Evolutionary conservation across 2,329 filamentous ascomycete species (phyloP).

Genomic region (Cladosporium cucumerinum): DNA sequence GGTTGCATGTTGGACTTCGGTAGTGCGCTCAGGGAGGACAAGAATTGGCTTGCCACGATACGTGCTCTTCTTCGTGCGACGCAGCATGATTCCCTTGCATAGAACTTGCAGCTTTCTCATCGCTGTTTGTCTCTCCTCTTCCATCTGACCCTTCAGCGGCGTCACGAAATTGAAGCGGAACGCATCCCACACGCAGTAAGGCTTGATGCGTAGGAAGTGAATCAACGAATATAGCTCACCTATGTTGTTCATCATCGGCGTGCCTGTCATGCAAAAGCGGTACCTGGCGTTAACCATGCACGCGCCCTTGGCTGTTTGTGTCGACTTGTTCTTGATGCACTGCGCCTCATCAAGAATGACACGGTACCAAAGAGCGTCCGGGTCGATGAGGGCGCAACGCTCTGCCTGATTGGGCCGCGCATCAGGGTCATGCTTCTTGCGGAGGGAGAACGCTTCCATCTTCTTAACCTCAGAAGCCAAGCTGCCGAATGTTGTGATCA

Average conservation of each 20-base stretch:
- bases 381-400: conserved; percentile 43
- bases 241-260: conserved; percentile 84
- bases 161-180: conserved; percentile 60
- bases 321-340: conserved; percentile 71
- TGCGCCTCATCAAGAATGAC: conserved; percentile 78
- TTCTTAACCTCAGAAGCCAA: conserved; percentile 65
- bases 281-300: conserved; percentile 57
- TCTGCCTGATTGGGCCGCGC: conserved; percentile 33
- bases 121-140: conserved; percentile 39
- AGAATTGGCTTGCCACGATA: conserved; percentile 79
- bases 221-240: conserved; percentile 75
- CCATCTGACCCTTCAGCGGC: conserved; percentile 46
- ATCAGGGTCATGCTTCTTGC: conserved; percentile 46
- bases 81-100: conserved; percentile 75
- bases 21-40: conserved; percentile 61
- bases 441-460: conserved; percentile 50
- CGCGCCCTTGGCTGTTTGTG: conserved; percentile 60
- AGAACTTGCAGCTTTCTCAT: conserved; percentile 72
- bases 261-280: conserved; percentile 74
- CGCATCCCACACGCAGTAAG: conserved; percentile 62
- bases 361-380: conserved; percentile 59
- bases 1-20: conserved; percentile 58
- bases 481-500: conserved; percentile 76
- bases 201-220: conserved; percentile 71
- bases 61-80: conserved; percentile 73